Evolutionary conservation across 768 basidiomycete species (phyloP).

Genomic region (Agaricus blazei): DNA sequence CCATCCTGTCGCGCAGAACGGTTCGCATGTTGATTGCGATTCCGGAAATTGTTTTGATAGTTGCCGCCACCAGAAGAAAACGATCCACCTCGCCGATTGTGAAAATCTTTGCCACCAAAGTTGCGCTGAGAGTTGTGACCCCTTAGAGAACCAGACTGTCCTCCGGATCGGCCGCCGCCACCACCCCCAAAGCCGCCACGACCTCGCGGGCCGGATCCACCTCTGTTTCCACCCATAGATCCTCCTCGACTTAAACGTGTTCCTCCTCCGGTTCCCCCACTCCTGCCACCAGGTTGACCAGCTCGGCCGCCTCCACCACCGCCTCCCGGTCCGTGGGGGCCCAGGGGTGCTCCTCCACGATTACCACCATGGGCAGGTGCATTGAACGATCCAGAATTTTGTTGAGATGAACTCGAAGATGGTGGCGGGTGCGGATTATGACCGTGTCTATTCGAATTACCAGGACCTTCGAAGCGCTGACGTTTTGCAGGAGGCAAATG

Average conservation of each 20-base stretch:
- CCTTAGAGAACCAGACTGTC: conserved; percentile 43
- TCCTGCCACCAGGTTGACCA: conserved; percentile 35
- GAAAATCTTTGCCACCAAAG: conserved; percentile 59
- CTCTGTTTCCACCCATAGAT: conserved; percentile 40
- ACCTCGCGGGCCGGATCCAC: conserved; percentile 36
- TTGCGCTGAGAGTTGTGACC: conserved; percentile 64
- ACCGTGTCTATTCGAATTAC: conserved; percentile 42
- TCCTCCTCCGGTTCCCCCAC: conserved; percentile 42
- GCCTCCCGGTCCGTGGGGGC: conserved; percentile 22
- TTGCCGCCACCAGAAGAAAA: conserved; percentile 49
- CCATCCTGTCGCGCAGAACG: conserved; percentile 39
- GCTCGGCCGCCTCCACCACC: conserved; percentile 36
- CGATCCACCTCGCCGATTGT: conserved; percentile 60
- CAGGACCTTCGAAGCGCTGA: conserved; percentile 80
- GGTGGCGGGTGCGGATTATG: conserved; percentile 45
- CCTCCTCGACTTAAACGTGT: conserved; percentile 50
- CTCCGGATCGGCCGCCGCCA: conserved; percentile 39
- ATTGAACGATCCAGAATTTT: conserved; percentile 24
- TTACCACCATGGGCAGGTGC: conserved; percentile 27
- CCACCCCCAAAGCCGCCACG: conserved; percentile 36
- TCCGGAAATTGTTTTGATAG: conserved; percentile 48
- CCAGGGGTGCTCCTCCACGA: conserved; percentile 35
- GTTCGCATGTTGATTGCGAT: conserved; percentile 54
- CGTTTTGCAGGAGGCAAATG: conserved; percentile 91
- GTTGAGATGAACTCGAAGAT: conserved; percentile 62